These are phyloP conservation scores for Colletotrichum sidae DNA, from an alignment of 2,329 filamentous ascomycete genomes.

Conservation along the genomic window DNA sequence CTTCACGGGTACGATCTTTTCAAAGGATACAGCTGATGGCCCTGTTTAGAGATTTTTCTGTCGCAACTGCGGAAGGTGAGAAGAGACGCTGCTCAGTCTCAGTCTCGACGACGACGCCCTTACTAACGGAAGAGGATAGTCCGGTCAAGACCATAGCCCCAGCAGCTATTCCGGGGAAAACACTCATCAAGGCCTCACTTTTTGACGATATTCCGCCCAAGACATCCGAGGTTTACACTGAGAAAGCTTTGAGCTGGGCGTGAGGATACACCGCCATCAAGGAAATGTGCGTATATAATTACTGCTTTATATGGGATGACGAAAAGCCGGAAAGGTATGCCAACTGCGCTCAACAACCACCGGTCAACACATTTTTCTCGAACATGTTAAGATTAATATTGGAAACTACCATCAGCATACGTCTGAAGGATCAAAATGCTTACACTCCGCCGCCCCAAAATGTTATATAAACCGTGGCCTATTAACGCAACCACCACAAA, in stretches of 20 bases:
- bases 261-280: neutral
- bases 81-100: too few relatives aligned
- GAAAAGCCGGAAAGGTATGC: too few relatives aligned
- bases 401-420: too few relatives aligned
- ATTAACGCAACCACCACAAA: neutral
- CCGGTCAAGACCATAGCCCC: constrained; percentile 13
- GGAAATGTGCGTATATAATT: neutral
- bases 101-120: too few relatives aligned
- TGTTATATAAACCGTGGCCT: too few relatives aligned
- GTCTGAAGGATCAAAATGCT: too few relatives aligned
- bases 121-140: neutral
- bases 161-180: constrained; percentile 3
- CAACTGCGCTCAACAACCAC: too few relatives aligned
- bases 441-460: too few relatives aligned
- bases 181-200: constrained; percentile 27
- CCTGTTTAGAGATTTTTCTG: constrained; percentile 24
- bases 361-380: too few relatives aligned
- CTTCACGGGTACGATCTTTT: too few relatives aligned
- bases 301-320: too few relatives aligned
- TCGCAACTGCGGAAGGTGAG: constrained; percentile 28
- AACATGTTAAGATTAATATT: too few relatives aligned
- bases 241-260: constrained; percentile 18
- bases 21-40: neutral
- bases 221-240: constrained; percentile 5
- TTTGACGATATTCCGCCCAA: constrained; percentile 28